These are phyloP conservation scores for Apiospora sp. DNA, from an alignment of 2,329 filamentous ascomycete genomes.

Conservation along the genomic window DNA sequence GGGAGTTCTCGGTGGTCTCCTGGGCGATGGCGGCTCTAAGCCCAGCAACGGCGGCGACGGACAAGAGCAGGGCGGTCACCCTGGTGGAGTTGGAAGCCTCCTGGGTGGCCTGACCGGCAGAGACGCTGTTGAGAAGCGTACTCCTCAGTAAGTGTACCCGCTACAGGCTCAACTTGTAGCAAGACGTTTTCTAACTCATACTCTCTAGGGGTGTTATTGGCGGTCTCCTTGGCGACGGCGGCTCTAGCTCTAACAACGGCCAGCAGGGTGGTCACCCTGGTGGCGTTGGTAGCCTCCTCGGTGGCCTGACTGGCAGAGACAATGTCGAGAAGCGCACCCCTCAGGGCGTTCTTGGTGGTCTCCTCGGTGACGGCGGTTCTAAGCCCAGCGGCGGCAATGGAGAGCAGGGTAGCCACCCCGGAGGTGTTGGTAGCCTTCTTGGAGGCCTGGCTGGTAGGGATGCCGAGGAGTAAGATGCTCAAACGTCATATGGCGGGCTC, in stretches of 20 bases:
- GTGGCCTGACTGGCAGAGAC: constrained; percentile 7
- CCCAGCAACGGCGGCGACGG: background rate
- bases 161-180: background rate
- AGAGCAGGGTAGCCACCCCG: background rate
- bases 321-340: background rate
- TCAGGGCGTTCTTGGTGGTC: constrained; percentile 13
- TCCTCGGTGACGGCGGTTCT: constrained; percentile 1
- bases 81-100: background rate
- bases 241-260: background rate
- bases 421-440: background rate
- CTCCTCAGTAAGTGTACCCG: background rate
- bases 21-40: constrained; percentile 5
- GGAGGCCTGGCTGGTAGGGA: constrained; percentile 5
- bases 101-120: background rate
- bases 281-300: constrained; percentile 1
- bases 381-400: background rate
- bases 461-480: background rate
- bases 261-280: background rate
- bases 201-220: constrained; percentile 7
- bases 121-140: constrained; percentile 7
- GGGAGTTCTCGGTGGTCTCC: constrained; percentile 12
- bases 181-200: background rate
- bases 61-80: background rate
- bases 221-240: constrained; percentile 11
- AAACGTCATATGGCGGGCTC: no score